Evolutionary conservation across 805 yeast genomes (phyloP), one percentile per base, ranked within the genome.

Genomic region (Saccharomycopsis schoenii): DNA sequence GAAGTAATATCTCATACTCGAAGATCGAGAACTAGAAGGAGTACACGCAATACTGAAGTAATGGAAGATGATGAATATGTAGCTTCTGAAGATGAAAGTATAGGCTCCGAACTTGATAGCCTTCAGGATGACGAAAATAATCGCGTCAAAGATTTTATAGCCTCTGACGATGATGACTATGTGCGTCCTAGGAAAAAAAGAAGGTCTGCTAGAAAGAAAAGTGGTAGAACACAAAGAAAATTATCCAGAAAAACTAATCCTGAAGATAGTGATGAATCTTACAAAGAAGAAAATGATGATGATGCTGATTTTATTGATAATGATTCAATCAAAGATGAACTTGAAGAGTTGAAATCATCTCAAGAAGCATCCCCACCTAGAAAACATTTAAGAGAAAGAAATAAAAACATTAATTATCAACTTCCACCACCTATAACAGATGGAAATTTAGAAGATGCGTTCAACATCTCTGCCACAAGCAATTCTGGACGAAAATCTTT

Each of bases 401-500:
- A 91, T 61, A 83, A 89, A 65, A 84, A 84, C 34, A 84, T 92
- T 11, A 87, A 91, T 68, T 91, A 91, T 70, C 81, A 85, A 14
- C 77, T 91, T 10, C 93, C 96, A 0, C 97, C 97, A 1, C 96
- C 96, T 3, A 76, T 89, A 60, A 72, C 76, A 4, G 73, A 73
- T 40, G 57, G 34, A 21, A 15, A 60, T 4, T 71, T 67, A 34
- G 59, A 70, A 6, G 73, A 69, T n/a, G 3, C 34, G 6, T 24
- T 55, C 64, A 43, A 58, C 54, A 17, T 62, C 64, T 36, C 65
- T 61, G 43, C 65, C 52, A 37, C 65, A 62, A 42, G 67, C 65
- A 6, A 72, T 73, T 14, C 73, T 69, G 75, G 79, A 65, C 68
- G 72, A 15, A 70, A 72, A 14, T 67, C 74, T 54, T 71, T 78